These are phyloP conservation scores for Linum tenue DNA, from an alignment of 345 rosid species.

Conservation along the genomic window DNA sequence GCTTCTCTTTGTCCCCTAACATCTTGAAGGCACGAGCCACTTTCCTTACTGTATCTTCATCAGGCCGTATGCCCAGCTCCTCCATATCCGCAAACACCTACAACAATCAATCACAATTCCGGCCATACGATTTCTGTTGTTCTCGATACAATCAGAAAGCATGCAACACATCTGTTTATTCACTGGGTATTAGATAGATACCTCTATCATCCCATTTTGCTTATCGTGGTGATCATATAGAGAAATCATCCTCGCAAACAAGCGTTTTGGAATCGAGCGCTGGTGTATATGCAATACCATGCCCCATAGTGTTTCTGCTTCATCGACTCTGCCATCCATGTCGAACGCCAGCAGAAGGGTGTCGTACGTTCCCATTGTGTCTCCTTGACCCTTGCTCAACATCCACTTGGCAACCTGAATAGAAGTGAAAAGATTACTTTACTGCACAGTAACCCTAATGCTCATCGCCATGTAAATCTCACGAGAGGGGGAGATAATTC, in stretches of 20 bases:
- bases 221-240: constrained; percentile 66
- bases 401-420: constrained; percentile 86
- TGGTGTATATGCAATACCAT: constrained; percentile 63
- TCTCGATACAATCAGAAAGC: too few species aligned
- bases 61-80: constrained; percentile 71
- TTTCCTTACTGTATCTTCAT: constrained; percentile 61
- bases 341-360: constrained; percentile 75
- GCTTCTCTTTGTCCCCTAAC: constrained; percentile 56
- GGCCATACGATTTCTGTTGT: too few species aligned
- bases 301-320: constrained; percentile 78
- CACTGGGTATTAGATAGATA: constrained; percentile 6
- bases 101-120: neutral
- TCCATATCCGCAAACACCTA: constrained; percentile 95
- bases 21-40: constrained; percentile 49
- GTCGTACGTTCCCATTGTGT: constrained; percentile 80
- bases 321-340: constrained; percentile 62
- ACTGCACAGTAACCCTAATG: neutral
- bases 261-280: constrained; percentile 69
- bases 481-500: neutral
- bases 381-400: constrained; percentile 91
- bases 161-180: too few species aligned
- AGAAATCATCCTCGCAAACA: constrained; percentile 80
- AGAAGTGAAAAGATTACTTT: constrained; percentile 3
- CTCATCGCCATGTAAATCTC: too few species aligned
- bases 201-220: constrained; percentile 67